phyloP scores from a whole-genome alignment of 1,284 basidiomycete genomes.

The Malassezia sp. region DNA sequence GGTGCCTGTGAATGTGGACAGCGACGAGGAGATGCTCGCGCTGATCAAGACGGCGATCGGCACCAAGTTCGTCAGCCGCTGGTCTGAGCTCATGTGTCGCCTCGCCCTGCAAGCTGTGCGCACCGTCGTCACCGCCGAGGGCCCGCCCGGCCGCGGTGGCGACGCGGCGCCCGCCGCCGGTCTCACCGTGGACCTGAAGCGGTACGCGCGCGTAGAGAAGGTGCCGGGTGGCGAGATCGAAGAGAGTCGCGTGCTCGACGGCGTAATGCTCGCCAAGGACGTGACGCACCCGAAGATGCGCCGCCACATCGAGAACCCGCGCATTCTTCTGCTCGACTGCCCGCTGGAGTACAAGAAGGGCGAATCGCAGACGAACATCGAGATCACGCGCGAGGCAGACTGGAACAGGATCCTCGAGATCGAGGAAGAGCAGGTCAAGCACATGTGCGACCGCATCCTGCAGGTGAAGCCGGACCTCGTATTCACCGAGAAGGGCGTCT shows the following conservation, averaged over 20 bases:
- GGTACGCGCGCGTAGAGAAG: slow-evolving; percentile 94
- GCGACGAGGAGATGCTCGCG: slow-evolving; percentile 83
- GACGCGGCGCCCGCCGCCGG: slow-evolving; percentile 43
- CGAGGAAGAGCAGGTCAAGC: slow-evolving; percentile 93
- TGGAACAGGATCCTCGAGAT: slow-evolving; percentile 87
- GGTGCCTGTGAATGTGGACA: slow-evolving; percentile 72
- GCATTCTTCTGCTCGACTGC: slow-evolving; percentile 85
- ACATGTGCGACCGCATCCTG: slow-evolving; percentile 71
- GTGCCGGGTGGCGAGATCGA: slow-evolving; percentile 95
- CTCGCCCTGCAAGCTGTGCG: slow-evolving; percentile 85
- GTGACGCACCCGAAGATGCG: slow-evolving; percentile 97
- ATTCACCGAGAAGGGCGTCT: slow-evolving; percentile 95
- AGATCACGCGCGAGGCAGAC: slow-evolving; percentile 85
- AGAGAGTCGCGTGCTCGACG: slow-evolving; percentile 71
- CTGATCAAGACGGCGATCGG: slow-evolving; percentile 98
- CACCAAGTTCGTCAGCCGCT: slow-evolving; percentile 93
- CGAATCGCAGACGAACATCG: slow-evolving; percentile 96
- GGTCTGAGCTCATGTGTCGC: slow-evolving; percentile 94
- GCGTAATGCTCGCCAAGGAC: slow-evolving; percentile 97
- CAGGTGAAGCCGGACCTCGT: slow-evolving; percentile 91
- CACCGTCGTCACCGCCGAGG: slow-evolving; percentile 58
- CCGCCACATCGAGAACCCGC: slow-evolving; percentile 74
- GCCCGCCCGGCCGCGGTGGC: slow-evolving; percentile 13
- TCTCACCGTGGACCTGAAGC: slow-evolving; percentile 87
- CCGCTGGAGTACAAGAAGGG: slow-evolving; percentile 99